These are phyloP conservation scores for Entrophospora sp. DNA, from an alignment of 192 early-diverging fungal species.

Conservation along the genomic window DNA sequence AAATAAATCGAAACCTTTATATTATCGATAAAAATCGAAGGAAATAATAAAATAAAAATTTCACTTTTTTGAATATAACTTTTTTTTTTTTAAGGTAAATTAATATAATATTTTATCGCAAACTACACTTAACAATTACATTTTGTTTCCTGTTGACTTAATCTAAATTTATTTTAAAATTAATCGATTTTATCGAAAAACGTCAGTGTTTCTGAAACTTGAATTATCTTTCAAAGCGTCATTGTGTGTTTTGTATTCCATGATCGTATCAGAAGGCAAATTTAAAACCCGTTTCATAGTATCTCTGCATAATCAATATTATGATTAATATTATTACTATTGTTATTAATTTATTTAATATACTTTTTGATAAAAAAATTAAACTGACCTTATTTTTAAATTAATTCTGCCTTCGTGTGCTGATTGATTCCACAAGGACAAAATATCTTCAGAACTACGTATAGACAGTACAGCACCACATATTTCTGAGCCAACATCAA, in stretches of 20 bases:
- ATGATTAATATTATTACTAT: too few species aligned
- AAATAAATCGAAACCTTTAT: too few species aligned
- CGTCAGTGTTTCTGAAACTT: constrained; percentile 78
- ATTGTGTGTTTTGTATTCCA: constrained; percentile 96
- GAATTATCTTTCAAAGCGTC: constrained; percentile 80
- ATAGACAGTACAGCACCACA: constrained; percentile 92
- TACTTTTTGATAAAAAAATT: not conserved
- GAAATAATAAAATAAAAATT: too few species aligned
- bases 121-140: too few species aligned
- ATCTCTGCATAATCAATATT: constrained; percentile 42
- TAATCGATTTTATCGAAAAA: constrained; percentile 58
- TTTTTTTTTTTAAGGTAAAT: too few species aligned
- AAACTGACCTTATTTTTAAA: constrained; percentile 61
- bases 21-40: too few species aligned
- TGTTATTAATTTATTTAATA: too few species aligned
- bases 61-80: too few species aligned
- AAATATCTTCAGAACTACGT: constrained; percentile 84
- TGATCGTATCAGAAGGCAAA: constrained; percentile 75
- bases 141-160: too few species aligned
- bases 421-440: constrained; percentile 89
- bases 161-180: too few species aligned
- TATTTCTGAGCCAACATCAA: constrained; percentile 80
- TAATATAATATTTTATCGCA: too few species aligned
- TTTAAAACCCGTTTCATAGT: constrained; percentile 79
- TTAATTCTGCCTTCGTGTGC: constrained; percentile 80